Conservation (phyloP, 1,139 yeast species). For the Candida glucosophila region DNA sequence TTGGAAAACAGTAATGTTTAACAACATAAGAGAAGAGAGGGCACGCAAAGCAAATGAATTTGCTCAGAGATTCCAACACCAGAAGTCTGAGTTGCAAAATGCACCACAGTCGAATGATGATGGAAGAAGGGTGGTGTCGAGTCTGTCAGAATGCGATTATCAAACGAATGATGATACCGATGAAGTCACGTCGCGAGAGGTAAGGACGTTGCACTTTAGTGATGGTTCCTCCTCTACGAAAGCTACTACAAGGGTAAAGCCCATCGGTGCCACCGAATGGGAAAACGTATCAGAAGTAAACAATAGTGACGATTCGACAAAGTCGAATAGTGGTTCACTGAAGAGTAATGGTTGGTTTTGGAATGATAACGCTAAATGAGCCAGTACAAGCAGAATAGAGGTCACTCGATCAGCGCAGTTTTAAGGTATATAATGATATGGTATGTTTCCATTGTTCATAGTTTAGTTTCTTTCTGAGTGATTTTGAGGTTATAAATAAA, state of each 20-base stretch:
- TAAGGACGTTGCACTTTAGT: constrained; percentile 43
- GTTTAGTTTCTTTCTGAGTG: constrained; percentile 1
- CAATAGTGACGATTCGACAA: constrained; percentile 1
- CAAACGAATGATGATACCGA: constrained; percentile 45
- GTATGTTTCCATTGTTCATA: constrained; percentile 11
- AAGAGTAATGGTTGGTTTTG: constrained; percentile 11
- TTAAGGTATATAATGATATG: too few relatives aligned
- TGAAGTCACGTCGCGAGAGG: constrained; percentile 44
- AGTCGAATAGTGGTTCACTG: constrained; percentile 1
- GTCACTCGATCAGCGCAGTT: too few relatives aligned
- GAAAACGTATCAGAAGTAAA: constrained; percentile 16
- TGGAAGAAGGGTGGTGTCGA: constrained; percentile 40
- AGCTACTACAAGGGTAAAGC: constrained; percentile 30
- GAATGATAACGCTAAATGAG: constrained; percentile 6
- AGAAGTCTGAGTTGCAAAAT: not conserved
- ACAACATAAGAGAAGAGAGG: constrained; percentile 25
- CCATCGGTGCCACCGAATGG: constrained; percentile 27
- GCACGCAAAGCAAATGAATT: constrained; percentile 7
- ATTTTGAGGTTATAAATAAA: constrained; percentile 2
- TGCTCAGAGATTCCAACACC: constrained; percentile 1
- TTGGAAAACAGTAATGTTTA: constrained; percentile 56
- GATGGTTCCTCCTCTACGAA: constrained; percentile 55
- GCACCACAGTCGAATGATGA: constrained; percentile 2
- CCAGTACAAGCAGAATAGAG: too few relatives aligned
- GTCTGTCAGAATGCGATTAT: constrained; percentile 37